These are phyloP conservation scores for Vaucheria bursata DNA, from an alignment of 352 stramenopile species.

Conservation along the genomic window DNA sequence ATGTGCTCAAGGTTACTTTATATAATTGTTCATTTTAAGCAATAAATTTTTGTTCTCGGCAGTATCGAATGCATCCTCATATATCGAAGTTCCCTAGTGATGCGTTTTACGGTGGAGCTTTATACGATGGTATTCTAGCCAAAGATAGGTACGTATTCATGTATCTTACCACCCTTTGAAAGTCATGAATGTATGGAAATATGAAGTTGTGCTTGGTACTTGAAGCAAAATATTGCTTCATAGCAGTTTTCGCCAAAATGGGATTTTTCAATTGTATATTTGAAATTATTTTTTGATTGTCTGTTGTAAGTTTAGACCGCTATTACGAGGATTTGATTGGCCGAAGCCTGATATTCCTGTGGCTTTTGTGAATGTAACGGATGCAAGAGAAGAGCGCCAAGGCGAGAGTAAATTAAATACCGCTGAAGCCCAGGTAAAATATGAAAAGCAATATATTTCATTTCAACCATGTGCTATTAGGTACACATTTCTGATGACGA, in stretches of 20 bases:
- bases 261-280: background rate
- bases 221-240: too few species aligned
- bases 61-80: conserved; percentile 97
- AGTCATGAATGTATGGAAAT: too few species aligned
- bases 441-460: too few species aligned
- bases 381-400: background rate
- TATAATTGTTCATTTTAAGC: too few species aligned
- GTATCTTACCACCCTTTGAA: too few species aligned
- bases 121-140: conserved; percentile 72
- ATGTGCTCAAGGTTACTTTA: too few species aligned
- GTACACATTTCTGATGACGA: too few species aligned
- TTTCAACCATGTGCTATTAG: too few species aligned
- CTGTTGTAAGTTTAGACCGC: background rate
- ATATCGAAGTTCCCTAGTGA: conserved; percentile 92
- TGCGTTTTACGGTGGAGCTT: conserved; percentile 86
- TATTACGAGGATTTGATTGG: background rate
- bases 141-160: conserved; percentile 45
- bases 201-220: too few species aligned
- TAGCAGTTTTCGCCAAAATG: too few species aligned
- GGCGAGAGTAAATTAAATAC: background rate
- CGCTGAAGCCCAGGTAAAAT: background rate
- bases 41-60: too few species aligned
- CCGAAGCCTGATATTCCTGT: background rate
- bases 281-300: background rate
- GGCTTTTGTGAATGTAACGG: background rate